Evolutionary conservation across 805 yeast genomes (phyloP).

Genomic region (Ogataea corticis): DNA sequence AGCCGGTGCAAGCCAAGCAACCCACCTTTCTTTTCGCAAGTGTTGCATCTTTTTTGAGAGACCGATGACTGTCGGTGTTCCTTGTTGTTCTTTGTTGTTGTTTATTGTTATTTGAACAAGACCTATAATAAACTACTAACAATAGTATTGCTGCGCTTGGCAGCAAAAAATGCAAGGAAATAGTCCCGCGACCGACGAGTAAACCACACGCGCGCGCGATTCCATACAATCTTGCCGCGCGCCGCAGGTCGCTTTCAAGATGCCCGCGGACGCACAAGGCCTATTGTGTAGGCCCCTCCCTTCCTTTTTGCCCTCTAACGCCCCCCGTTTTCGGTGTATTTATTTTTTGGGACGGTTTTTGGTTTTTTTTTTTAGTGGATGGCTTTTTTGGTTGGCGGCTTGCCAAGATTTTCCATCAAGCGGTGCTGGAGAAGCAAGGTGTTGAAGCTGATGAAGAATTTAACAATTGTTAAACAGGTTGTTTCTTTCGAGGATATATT

Average conservation of each 20-base stretch:
- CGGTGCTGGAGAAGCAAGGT: slow-evolving; percentile 9
- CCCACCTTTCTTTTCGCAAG: neutral
- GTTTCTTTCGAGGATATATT: slow-evolving; percentile 1
- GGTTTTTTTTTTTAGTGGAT: neutral
- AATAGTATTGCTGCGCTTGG: neutral
- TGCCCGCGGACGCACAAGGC: slow-evolving; percentile 2
- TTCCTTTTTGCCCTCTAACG: neutral
- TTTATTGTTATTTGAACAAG: slow-evolving; percentile 7
- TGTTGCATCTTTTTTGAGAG: neutral
- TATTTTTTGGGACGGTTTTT: slow-evolving; percentile 5
- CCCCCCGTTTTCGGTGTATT: slow-evolving; percentile 6
- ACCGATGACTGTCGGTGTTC: neutral
- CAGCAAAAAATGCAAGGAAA: slow-evolving; percentile 3
- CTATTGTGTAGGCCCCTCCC: neutral
- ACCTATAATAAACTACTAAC: neutral
- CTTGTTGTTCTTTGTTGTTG: neutral
- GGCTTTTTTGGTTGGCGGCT: slow-evolving; percentile 10
- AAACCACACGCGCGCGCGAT: slow-evolving; percentile 5
- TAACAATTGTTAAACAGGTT: slow-evolving; percentile 3
- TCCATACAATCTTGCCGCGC: neutral
- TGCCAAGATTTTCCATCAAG: slow-evolving; percentile 13
- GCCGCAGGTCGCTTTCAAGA: slow-evolving; percentile 1
- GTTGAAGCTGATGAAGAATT: slow-evolving; percentile 6
- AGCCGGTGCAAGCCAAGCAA: neutral
- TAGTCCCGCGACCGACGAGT: slow-evolving; percentile 2